Base-by-base conservation (phyloP, 2,329 filamentous ascomycete species). In the Clathrospora elynae region DNA sequence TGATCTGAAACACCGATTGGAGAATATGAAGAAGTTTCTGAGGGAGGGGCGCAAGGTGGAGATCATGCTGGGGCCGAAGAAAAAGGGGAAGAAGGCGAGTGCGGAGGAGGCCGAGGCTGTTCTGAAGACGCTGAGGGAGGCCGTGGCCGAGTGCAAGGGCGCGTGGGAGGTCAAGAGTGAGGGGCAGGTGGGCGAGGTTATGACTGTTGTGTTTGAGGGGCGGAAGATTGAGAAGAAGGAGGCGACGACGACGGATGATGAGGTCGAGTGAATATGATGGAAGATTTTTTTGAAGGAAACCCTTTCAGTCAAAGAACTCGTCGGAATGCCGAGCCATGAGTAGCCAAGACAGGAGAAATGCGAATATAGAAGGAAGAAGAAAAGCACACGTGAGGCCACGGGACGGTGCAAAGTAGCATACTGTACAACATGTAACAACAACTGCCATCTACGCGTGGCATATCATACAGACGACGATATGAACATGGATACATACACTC, bases 41-140 rank as follows among this genome's bases (percentile, higher is more conserved):
- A 73, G 67, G 6, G 88, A 89, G 67, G 90, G 90, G 1, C 79
- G 81, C 65, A 83, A 78, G 64, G 89, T 96, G 13, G 86, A 93
- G 65, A 63, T 96, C 8, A 60, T 86, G 38, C 59, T 96, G 34
- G 82, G 83, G 44, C 81, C 80, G 66, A 91, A 85, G 77, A 80
- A 78, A 57, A 77, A 78, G 45, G 83, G 82, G 58, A 76, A 79
- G 50, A 76, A 76, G 43, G 83, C 87, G 0, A 82, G 75, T 1
- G 59, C 61, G 24, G 81, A 83, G 16, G 85, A 91, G 51, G 62
- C 57, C 13, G 66, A 78, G 47, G 76, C 70, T 16, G 67, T 91
- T 30, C 58, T 92, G 42, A 66, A 70, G 43, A 72, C 60, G 36
- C 66, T 88, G 1, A 67, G 68, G 46, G 67, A 75, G 23, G 71